Evolutionary conservation across 2,329 filamentous ascomycete genomes (phyloP).

Genomic region (Apiospora sp.): DNA sequence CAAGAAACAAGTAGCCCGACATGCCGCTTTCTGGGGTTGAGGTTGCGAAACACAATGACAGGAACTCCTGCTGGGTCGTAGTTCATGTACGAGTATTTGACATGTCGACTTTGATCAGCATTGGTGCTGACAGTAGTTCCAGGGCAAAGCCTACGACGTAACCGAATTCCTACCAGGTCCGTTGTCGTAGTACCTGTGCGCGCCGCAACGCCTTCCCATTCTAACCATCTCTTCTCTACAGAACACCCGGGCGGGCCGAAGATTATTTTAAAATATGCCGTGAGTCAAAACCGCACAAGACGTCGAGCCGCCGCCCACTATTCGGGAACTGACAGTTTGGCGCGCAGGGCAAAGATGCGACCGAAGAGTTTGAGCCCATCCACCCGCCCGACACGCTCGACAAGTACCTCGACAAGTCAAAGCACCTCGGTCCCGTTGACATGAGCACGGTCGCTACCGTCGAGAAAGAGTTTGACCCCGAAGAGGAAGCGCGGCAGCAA

Average conservation of each 20-base stretch:
- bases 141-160: constrained; percentile 87
- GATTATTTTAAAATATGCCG: constrained; percentile 95
- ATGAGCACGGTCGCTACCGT: constrained; percentile 79
- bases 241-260: constrained; percentile 90
- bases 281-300: constrained; percentile 42
- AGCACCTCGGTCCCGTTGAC: constrained; percentile 89
- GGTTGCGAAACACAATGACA: constrained; percentile 75
- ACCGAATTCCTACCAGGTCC: constrained; percentile 82
- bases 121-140: constrained; percentile 28
- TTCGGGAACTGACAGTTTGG: neutral
- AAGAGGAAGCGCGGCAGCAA: constrained; percentile 76
- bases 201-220: neutral
- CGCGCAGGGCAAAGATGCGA: constrained; percentile 82
- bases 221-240: constrained; percentile 37
- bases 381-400: constrained; percentile 86
- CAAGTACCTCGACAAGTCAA: constrained; percentile 82
- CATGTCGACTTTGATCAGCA: neutral
- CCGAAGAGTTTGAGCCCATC: constrained; percentile 90
- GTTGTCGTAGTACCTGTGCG: constrained; percentile 18
- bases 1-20: neutral
- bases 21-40: constrained; percentile 58
- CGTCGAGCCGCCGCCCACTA: neutral
- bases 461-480: constrained; percentile 71
- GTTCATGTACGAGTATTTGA: constrained; percentile 66
- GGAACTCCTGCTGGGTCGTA: constrained; percentile 91